phyloP scores from a whole-genome alignment of 768 basidiomycete genomes.

The Xanthoconium stramineum region DNA sequence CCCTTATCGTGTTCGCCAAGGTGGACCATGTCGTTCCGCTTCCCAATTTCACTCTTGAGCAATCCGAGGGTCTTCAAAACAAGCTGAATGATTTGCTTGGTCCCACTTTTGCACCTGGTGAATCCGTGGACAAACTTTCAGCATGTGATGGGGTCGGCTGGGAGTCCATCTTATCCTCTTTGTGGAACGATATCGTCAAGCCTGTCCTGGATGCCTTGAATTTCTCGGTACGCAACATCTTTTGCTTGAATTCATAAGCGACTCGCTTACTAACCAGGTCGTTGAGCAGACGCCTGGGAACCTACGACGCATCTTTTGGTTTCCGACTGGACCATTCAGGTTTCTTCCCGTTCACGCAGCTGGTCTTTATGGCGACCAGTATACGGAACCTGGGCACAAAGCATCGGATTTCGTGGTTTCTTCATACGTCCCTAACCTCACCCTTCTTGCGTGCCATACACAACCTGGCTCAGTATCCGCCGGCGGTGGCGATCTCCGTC shows the following conservation, averaged over 20 bases:
- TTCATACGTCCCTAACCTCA: background rate
- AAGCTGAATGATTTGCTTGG: background rate
- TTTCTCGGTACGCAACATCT: background rate
- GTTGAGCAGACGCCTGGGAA: background rate
- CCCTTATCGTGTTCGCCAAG: background rate
- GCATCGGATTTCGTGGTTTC: background rate
- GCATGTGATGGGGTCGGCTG: background rate
- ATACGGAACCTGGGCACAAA: background rate
- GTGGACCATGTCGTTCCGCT: background rate
- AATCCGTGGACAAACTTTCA: background rate
- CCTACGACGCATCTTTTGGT: background rate
- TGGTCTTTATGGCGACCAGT: background rate
- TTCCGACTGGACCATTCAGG: background rate
- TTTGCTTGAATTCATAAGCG: background rate
- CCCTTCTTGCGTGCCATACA: constrained; percentile 10
- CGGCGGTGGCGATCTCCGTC: background rate
- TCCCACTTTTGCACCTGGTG: background rate
- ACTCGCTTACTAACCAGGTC: too few relatives aligned
- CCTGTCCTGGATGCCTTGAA: background rate
- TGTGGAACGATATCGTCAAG: constrained; percentile 10
- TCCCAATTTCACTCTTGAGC: background rate
- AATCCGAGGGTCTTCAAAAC: background rate
- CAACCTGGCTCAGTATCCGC: background rate
- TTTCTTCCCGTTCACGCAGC: background rate
- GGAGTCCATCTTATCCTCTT: background rate